These are phyloP conservation scores for Xylaria nigripes DNA, from an alignment of 495 filamentous ascomycete species.

Conservation along the genomic window DNA sequence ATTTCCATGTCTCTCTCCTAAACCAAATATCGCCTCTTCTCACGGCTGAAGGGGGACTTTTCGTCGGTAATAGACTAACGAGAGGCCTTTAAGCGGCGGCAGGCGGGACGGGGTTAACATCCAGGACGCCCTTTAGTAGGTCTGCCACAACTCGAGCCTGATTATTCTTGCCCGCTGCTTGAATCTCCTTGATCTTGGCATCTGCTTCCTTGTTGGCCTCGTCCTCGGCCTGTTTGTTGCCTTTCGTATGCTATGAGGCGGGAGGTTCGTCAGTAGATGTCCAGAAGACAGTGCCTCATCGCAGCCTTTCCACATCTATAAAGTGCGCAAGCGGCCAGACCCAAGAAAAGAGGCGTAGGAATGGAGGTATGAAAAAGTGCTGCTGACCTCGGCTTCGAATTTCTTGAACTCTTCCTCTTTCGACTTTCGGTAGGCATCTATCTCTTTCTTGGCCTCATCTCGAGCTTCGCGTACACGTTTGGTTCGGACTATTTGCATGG, in stretches of 20 bases:
- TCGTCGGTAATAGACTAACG: not conserved
- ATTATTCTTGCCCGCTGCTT: constrained; percentile 65
- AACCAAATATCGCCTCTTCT: not conserved
- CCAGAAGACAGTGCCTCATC: not conserved
- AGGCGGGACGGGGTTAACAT: constrained; percentile 65
- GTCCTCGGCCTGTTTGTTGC: constrained; percentile 80
- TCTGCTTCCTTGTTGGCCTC: constrained; percentile 79
- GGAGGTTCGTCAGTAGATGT: not conserved
- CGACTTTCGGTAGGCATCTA: constrained; percentile 81
- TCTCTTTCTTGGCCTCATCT: constrained; percentile 93
- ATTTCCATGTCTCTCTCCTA: not conserved
- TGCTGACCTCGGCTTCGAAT: constrained; percentile 78
- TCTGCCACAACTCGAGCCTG: constrained; percentile 72
- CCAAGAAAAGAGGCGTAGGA: not conserved
- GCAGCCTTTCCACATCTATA: not conserved
- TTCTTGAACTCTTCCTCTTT: constrained; percentile 95
- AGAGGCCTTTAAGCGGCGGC: constrained; percentile 1
- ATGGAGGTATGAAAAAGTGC: not conserved
- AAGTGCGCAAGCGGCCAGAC: not conserved
- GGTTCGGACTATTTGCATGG: constrained; percentile 64
- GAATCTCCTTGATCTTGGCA: constrained; percentile 71
- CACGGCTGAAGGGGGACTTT: not conserved
- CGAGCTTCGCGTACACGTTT: constrained; percentile 95
- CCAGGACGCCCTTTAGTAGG: constrained; percentile 67
- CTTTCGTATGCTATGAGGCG: constrained; percentile 61